phyloP scores from a whole-genome alignment of 2,329 filamentous ascomycete genomes.

The Aspergillus chevalieri region DNA sequence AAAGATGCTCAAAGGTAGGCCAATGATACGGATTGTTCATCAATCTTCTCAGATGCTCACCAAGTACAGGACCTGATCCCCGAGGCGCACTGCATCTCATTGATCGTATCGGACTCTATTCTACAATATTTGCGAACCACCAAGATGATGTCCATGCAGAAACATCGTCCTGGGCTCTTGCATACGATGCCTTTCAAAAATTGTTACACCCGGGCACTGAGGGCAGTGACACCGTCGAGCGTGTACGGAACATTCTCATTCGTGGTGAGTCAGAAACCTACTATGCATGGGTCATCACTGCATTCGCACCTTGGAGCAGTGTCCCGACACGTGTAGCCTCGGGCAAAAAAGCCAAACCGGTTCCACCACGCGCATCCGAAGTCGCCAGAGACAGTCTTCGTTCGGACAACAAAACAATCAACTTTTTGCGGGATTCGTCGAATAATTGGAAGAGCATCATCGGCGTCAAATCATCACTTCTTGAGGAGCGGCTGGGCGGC shows the following conservation, averaged over 20 bases:
- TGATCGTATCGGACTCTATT: slow-evolving; percentile 32
- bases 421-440: slow-evolving; percentile 60
- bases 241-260: slow-evolving; percentile 48
- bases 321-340: slow-evolving; percentile 34
- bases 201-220: slow-evolving; percentile 35
- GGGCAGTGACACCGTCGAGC: slow-evolving; percentile 29
- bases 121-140: slow-evolving; percentile 38
- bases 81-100: slow-evolving; percentile 33
- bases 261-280: slow-evolving; percentile 61
- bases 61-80: slow-evolving; percentile 31
- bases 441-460: slow-evolving; percentile 60
- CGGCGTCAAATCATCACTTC: slow-evolving; percentile 45
- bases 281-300: slow-evolving; percentile 68
- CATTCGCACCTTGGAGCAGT: slow-evolving; percentile 67
- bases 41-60: not conserved
- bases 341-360: slow-evolving; percentile 44
- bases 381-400: slow-evolving; percentile 74
- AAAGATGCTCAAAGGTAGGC: slow-evolving; percentile 75
- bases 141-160: slow-evolving; percentile 51
- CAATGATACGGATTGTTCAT: not conserved
- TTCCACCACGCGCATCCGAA: slow-evolving; percentile 54
- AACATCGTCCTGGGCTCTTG: slow-evolving; percentile 54
- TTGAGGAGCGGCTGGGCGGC: slow-evolving; percentile 20
- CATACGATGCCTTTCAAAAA: slow-evolving; percentile 58
- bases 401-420: slow-evolving; percentile 67